Evolutionary conservation across 495 filamentous ascomycete genomes (phyloP), one percentile per base, ranked within the genome.

Genomic region (Penicillium canariense): DNA sequence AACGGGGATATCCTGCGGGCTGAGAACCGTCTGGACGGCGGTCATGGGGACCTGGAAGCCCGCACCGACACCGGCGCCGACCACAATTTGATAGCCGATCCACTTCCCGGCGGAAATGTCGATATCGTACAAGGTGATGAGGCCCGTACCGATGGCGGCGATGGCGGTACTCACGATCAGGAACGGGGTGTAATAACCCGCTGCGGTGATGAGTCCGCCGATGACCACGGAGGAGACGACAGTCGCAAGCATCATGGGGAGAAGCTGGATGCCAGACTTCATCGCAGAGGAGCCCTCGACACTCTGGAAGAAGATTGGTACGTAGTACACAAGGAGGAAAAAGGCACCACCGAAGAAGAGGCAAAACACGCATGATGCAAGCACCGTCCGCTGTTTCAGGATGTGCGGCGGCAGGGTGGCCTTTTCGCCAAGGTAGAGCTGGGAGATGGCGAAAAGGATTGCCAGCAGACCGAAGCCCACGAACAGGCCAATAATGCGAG

Each of bases 141-240:
- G 73, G 0, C 87, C 90, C 9, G 77, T 75, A 20, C 88, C 90
- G 49, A 91, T 68, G 0, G 82, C 52, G 10, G 72, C 63, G 6
- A 91, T 39, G 8, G 77, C 68, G 9, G 78, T 67, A 6, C 81
- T 76, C 14, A 73, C 39, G n/a, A 86, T 73, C 67, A 88, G 79
- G 57, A 85, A 84, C 2, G 87, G 87, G 0, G 81, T 77, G 67
- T 89, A 89, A 61, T 90, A 88, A 1, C 89, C 88, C 25, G 82
- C 67, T 0, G 70, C 55, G 1, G 81, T 83, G 32, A 87, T 78
- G 7, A 78, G 30, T 2, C 68, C 71, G 22, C 90, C 88, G 0
- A 58, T 35, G 4, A 60, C 22, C 0, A 76, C 56, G 10, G 68
- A 68, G 1, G 62, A 56, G 5, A 75, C 52, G 35, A 75, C 70